A percentile compares a stretch with the other conserved stretches of the same genome.
Conservation (phyloP, 345 rosid genomes). For the Barbarea vulgaris region DNA sequence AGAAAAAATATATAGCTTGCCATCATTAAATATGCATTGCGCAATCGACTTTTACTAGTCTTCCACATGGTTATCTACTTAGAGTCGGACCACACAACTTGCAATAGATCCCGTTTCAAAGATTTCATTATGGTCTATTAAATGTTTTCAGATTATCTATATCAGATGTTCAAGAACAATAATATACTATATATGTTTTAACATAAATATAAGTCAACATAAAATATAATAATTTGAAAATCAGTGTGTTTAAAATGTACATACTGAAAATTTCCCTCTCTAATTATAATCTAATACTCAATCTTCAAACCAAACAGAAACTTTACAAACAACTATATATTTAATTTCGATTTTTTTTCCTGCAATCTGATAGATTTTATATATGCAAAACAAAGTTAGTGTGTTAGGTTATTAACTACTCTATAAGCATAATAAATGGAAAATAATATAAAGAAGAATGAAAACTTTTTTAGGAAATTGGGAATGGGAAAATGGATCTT, state of each 20-base stretch:
- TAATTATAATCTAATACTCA: not conserved
- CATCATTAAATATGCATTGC: constrained; percentile 11
- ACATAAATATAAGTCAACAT: not conserved
- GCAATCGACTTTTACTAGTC: not conserved
- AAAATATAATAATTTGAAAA: not conserved
- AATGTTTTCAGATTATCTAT: not conserved
- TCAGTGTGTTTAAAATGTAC: not conserved
- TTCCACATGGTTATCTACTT: constrained; percentile 8
- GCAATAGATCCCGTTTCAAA: not conserved
- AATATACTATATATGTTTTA: not conserved
- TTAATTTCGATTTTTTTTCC: not conserved
- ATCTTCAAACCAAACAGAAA: not conserved
- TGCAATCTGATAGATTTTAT: not conserved
- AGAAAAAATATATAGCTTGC: not conserved
- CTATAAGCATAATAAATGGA: not conserved
- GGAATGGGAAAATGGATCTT: not conserved
- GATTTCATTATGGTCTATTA: not conserved
- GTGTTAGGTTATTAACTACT: constrained; percentile 3
- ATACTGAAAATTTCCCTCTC: not conserved
- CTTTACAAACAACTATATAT: not conserved
- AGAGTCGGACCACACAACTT: not conserved
- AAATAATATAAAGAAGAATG: not conserved
- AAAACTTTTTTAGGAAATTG: no score
- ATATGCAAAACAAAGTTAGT: not conserved
- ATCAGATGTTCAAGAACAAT: not conserved